A percentile compares a stretch with the other conserved stretches of the same genome.
Evolutionary conservation across 176 grass and related monocot species (phyloP).

Genomic region (Carex parvula): DNA sequence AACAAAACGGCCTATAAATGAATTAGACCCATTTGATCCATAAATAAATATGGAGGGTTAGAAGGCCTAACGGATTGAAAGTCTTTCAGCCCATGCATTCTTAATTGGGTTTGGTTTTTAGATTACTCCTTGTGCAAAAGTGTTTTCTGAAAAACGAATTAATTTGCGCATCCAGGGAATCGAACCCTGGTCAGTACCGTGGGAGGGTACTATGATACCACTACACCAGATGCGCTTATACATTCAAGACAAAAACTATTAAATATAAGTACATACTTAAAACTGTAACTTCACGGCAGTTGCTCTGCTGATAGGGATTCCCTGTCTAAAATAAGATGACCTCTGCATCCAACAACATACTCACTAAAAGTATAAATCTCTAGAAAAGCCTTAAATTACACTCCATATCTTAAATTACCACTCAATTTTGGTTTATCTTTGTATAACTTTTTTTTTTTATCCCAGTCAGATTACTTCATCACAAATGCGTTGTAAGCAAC

Average conservation of each 20-base stretch:
- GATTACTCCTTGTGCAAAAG: too few species aligned
- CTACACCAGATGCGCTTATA: slow-evolving; percentile 75
- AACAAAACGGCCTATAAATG: not conserved
- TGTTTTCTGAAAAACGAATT: not conserved
- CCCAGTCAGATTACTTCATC: too few species aligned
- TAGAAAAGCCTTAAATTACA: not conserved
- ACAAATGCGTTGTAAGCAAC: too few species aligned
- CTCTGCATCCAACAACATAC: not conserved
- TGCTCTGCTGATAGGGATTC: too few species aligned
- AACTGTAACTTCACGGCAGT: too few species aligned
- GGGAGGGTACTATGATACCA: slow-evolving; percentile 98
- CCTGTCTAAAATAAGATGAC: too few species aligned
- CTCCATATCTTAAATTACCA: not conserved
- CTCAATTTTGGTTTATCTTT: too few species aligned
- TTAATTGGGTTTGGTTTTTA: too few species aligned
- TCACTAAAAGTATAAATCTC: not conserved
- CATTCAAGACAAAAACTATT: too few species aligned
- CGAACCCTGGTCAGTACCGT: slow-evolving; percentile 93
- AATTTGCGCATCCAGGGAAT: slow-evolving; percentile 72
- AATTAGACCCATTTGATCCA: not conserved
- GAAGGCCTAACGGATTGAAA: not conserved
- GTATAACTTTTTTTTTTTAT: too few species aligned
- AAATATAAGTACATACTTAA: too few species aligned
- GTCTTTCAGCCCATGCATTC: not conserved
- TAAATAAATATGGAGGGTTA: not conserved